A percentile compares a stretch with the other conserved stretches of the same genome.
These are phyloP conservation scores for Trypanosoma scelopori DNA, from an alignment of 208 protist species.

Conservation along the genomic window DNA sequence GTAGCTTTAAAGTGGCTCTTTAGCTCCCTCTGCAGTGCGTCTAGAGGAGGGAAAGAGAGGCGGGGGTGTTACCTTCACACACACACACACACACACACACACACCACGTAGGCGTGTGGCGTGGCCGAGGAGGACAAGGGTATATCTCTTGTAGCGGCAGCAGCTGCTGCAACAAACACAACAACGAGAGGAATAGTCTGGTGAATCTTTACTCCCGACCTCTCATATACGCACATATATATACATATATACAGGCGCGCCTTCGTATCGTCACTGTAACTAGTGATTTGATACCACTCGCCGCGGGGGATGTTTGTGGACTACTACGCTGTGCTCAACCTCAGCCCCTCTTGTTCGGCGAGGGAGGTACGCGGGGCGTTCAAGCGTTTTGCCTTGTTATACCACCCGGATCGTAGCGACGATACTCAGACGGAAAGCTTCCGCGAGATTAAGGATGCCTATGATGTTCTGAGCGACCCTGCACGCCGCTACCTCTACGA, in stretches of 20 bases:
- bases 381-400: constrained; percentile 62
- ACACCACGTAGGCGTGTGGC: no score
- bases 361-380: constrained; percentile 68
- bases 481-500: constrained; percentile 89
- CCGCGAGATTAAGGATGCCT: constrained; percentile 78
- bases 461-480: constrained; percentile 86
- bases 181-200: no score
- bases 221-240: background rate
- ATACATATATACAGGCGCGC: background rate
- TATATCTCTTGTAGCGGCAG: no score
- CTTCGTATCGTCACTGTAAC: background rate
- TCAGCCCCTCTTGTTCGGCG: constrained; percentile 55
- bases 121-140: no score
- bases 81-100: no score
- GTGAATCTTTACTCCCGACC: background rate
- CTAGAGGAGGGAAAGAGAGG: background rate
- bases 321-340: constrained; percentile 73
- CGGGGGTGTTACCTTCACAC: no score
- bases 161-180: no score
- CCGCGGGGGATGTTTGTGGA: constrained; percentile 72
- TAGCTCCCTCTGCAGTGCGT: background rate
- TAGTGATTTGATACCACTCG: background rate
- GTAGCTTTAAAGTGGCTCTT: background rate
- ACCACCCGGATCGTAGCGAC: constrained; percentile 62
- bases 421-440: constrained; percentile 26